Evolutionary conservation across 2,329 filamentous ascomycete species (phyloP), one percentile per base, ranked within the genome.

Genomic region (Penicillium sclerotiorum): DNA sequence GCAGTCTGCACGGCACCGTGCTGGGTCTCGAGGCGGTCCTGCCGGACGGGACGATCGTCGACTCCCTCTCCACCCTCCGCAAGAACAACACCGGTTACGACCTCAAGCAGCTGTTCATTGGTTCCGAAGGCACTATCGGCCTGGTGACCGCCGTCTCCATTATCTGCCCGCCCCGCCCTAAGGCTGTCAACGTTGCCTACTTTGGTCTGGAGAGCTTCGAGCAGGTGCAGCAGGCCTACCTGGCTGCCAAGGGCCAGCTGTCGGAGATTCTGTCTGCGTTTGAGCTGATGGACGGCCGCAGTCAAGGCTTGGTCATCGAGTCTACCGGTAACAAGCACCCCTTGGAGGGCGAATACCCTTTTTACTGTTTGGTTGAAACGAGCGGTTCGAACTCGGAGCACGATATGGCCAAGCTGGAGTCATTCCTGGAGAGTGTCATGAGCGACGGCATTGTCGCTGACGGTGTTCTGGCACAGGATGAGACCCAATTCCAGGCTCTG

Each of bases 1-100:
- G 94, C 44, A 96, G 90, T 70, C 78, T 99, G 57, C 94, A 99
- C 73, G 94, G 94, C 18, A 96, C 81, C 49, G 90, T 97, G 1
- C 80, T 99, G 13, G 94, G 94, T 21, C 80, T 99, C 44, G 93
- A 99, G 76, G 94, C 88, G 17, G 95, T 99, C 8, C 79, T 99
- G 33, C 90, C 94, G 1, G 90, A 99, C 67, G 94, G 94, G 46
- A 96, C 91, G 6, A 82, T 99, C 60, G 80, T 99, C 38, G 86
- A 97, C 62, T 91, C 96, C 62, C 84, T 99, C 25, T 88, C 84
- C 60, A 92, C 83, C 52, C 79, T 99, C 50, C 85, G 94, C 59
- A 99, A 99, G 80, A 97, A 99, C 80, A 99, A 99, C 77, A 99
- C 94, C 2, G 94, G 94, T 22, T 99, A 97, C 73, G 95, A 99